These are phyloP conservation scores for Leccinum ambiguum DNA, from an alignment of 1,284 basidiomycete species.

Conservation along the genomic window DNA sequence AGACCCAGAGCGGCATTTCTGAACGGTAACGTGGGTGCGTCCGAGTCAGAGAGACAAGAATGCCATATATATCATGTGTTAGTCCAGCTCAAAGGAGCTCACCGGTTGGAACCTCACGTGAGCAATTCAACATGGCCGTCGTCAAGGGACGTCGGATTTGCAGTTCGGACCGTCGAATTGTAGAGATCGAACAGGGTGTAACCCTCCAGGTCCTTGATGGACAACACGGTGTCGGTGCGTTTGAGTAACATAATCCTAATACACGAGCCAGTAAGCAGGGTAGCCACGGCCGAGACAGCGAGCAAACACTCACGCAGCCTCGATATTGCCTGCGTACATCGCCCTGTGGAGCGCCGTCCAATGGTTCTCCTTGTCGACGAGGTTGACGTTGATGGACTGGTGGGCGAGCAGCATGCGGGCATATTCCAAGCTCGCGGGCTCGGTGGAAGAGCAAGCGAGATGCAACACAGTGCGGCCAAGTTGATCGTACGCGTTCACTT, in stretches of 20 bases:
- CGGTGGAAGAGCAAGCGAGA: constrained; percentile 66
- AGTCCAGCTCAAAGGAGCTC: too few species aligned
- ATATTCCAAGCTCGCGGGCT: constrained; percentile 73
- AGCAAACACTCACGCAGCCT: constrained; percentile 56
- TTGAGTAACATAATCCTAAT: constrained; percentile 73
- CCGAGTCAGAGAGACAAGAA: not conserved
- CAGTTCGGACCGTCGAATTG: constrained; percentile 83
- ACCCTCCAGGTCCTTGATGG: constrained; percentile 86
- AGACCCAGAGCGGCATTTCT: constrained; percentile 86
- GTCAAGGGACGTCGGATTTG: constrained; percentile 53
- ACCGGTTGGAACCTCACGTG: constrained; percentile 92
- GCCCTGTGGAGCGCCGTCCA: constrained; percentile 95
- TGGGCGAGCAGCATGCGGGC: constrained; percentile 80
- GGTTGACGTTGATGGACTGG: constrained; percentile 79
- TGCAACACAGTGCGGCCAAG: constrained; percentile 86
- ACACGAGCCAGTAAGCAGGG: constrained; percentile 8
- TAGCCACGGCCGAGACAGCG: not conserved
- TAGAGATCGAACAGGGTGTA: constrained; percentile 94
- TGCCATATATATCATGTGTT: not conserved
- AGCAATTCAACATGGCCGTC: constrained; percentile 62
- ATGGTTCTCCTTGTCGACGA: constrained; percentile 80
- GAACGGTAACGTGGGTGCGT: not conserved
- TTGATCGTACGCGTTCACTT: constrained; percentile 78
- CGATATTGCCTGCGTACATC: constrained; percentile 86
- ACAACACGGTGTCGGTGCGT: constrained; percentile 66